Evolutionary conservation across 495 filamentous ascomycete genomes (phyloP), one percentile per base, ranked within the genome.

Genomic region (Corynascus novoguineensis): DNA sequence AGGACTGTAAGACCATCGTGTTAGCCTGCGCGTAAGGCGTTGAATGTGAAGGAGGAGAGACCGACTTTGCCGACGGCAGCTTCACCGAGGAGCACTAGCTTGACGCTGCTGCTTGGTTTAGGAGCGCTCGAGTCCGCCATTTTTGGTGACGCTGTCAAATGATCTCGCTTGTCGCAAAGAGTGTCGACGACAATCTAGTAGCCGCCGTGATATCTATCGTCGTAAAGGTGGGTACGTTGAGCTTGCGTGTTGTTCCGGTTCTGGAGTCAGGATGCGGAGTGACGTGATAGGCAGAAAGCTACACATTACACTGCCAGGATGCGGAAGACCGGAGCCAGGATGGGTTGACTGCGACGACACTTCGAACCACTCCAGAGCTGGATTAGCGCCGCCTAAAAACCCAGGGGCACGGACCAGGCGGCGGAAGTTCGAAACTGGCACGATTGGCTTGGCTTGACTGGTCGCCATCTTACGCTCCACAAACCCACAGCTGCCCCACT

Each of bases 51-150:
- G 24, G 55, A 34, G 31, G 55, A 27, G n/a, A n/a, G 12, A 37
- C 46, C 48, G 50, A 97, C 93, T 87, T 98, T 98, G 78, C 93
- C 93, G 34, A 98, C 93, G 53, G 93, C 93, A 38, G 93, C 95
- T 73, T 98, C 93, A 47, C 93, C 93, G 41, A 98, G 84, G 64
- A 98, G 81, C 58, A 98, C 93, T 46, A 98, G 86, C 83, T 98
- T 98, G 68, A 98, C 93, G 71, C 93, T 97, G 81, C 90, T 96
- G 78, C 91, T 97, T 47, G 92, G 93, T 78, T 96, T 97, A 53
- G 92, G 87, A 66, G 83, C 80, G 67, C 85, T 81, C 57, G 74
- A 72, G 56, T 80, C 78, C 55, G 78, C 74, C 79, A 82, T 82
- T 55, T 51, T 35, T 35, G 32, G 47, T 34, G 47, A 17, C 44